Evolutionary conservation across 768 basidiomycete genomes (phyloP).

Genomic region (Thelephora ganbajun): DNA sequence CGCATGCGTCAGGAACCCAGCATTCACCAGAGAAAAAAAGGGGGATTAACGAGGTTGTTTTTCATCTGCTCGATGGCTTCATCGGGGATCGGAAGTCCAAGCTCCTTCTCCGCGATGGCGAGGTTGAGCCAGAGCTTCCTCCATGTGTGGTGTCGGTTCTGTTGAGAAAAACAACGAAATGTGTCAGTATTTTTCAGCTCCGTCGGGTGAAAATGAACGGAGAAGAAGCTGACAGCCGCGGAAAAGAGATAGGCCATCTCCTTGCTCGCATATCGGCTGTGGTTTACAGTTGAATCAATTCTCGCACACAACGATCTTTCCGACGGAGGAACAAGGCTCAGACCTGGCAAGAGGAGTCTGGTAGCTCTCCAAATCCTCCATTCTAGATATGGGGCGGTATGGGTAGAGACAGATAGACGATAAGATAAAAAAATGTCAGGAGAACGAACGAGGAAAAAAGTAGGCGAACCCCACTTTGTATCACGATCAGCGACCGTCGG

Average conservation of each 20-base stretch:
- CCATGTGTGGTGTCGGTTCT: constrained; percentile 97
- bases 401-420: too few species aligned
- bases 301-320: neutral
- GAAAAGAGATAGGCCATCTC: constrained; percentile 98
- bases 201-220: neutral
- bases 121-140: constrained; percentile 91
- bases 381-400: constrained; percentile 9
- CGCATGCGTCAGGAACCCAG: constrained; percentile 3
- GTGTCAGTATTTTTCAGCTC: too few species aligned
- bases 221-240: constrained; percentile 48
- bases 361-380: constrained; percentile 61
- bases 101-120: constrained; percentile 90
- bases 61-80: constrained; percentile 92
- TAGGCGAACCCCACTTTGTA: too few species aligned
- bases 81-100: constrained; percentile 81
- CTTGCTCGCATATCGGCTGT: constrained; percentile 95
- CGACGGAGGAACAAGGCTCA: too few species aligned
- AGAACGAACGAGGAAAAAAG: too few species aligned
- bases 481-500: too few species aligned
- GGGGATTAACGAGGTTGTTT: constrained; percentile 59
- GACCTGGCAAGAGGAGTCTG: constrained; percentile 76
- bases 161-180: neutral
- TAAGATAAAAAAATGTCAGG: too few species aligned
- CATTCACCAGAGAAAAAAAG: neutral
- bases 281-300: neutral